Conservation (phyloP, 768 basidiomycete genomes). For the Tulasnella sp. region DNA sequence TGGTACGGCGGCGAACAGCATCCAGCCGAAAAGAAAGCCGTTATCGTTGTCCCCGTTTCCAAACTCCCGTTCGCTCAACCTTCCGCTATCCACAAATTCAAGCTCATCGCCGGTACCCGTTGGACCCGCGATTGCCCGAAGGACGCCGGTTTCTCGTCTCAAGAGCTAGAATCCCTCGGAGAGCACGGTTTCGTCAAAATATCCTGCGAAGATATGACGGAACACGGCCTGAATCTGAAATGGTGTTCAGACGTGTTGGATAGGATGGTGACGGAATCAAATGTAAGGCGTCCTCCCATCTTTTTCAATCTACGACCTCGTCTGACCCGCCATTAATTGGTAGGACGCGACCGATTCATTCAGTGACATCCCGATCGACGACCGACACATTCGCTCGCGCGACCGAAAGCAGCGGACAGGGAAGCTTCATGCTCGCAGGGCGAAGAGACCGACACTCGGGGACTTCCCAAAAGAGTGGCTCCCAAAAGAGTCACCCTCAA, state of each 20-base stretch:
- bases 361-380: conserved; percentile 64
- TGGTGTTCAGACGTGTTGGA: conserved; percentile 87
- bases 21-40: conserved; percentile 58
- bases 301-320: neutral
- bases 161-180: conserved; percentile 14
- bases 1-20: conserved; percentile 69
- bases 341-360: conserved; percentile 34
- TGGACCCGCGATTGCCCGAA: conserved; percentile 69
- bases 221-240: conserved; percentile 79
- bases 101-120: conserved; percentile 77
- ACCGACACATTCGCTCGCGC: conserved; percentile 65
- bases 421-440: conserved; percentile 35
- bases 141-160: conserved; percentile 45
- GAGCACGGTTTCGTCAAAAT: conserved; percentile 81
- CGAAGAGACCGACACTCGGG: conserved; percentile 44
- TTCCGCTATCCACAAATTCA: conserved; percentile 69
- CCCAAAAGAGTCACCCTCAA: neutral
- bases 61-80: conserved; percentile 52
- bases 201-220: conserved; percentile 76
- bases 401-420: conserved; percentile 61
- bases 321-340: conserved; percentile 15
- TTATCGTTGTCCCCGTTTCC: conserved; percentile 63
- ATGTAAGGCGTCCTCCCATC: conserved; percentile 43
- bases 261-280: conserved; percentile 64
- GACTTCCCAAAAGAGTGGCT: conserved; percentile 88